phyloP scores from a whole-genome alignment of 2,329 filamentous ascomycete species.

The Curvularia sp. region DNA sequence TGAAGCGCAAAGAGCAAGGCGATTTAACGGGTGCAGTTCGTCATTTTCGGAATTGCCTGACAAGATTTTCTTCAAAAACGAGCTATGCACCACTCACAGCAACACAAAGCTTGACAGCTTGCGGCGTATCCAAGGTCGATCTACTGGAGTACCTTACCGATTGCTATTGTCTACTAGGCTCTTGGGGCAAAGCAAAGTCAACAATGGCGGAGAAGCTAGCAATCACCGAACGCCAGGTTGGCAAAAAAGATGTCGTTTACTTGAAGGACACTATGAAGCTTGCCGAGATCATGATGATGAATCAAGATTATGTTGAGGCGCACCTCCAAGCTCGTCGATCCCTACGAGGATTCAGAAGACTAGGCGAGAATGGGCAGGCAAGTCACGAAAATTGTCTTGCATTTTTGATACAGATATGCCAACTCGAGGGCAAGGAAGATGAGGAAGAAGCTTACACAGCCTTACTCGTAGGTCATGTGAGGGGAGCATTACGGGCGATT shows the following conservation, averaged over 20 bases:
- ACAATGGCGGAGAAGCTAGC: slow-evolving; percentile 29
- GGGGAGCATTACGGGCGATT: not conserved
- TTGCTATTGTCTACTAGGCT: slow-evolving; percentile 18
- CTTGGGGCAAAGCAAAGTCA: slow-evolving; percentile 24
- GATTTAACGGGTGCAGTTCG: slow-evolving; percentile 25
- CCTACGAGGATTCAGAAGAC: slow-evolving; percentile 28
- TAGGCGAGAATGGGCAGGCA: slow-evolving; percentile 16
- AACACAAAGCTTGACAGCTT: slow-evolving; percentile 12
- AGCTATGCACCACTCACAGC: slow-evolving; percentile 17
- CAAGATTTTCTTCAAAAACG: slow-evolving; percentile 17
- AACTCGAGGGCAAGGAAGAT: slow-evolving; percentile 23
- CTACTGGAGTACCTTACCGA: slow-evolving; percentile 22
- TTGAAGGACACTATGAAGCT: slow-evolving; percentile 26
- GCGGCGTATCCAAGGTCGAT: slow-evolving; percentile 21
- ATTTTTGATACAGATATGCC: slow-evolving; percentile 26
- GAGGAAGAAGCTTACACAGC: slow-evolving; percentile 33
- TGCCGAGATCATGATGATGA: slow-evolving; percentile 25
- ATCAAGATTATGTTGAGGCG: slow-evolving; percentile 28
- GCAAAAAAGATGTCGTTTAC: slow-evolving; percentile 25
- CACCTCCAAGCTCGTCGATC: slow-evolving; percentile 29
- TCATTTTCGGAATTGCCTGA: slow-evolving; percentile 27
- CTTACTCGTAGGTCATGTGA: slow-evolving; percentile 18
- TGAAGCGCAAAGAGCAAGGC: slow-evolving; percentile 21
- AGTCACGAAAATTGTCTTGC: slow-evolving; percentile 25
- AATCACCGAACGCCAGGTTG: slow-evolving; percentile 27